Conservation (phyloP, 2,329 filamentous ascomycete species). For the Fusarium sp. region DNA sequence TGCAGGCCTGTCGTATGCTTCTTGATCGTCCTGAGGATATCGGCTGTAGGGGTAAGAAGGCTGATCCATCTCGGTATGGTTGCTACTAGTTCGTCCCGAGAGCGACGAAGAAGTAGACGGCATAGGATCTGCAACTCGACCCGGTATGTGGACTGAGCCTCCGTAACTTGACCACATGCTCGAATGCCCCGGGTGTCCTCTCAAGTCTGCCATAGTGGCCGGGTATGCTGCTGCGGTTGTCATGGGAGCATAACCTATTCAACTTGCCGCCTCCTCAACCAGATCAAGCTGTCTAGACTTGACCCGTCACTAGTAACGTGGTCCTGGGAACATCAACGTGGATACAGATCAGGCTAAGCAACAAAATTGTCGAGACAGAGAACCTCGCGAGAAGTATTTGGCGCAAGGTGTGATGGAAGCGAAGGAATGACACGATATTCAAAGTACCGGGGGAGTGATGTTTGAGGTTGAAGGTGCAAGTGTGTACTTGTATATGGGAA, state of each 20-base stretch:
- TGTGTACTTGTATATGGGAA: constrained; percentile 60
- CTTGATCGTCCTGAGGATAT: constrained; percentile 65
- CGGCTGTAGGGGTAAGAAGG: constrained; percentile 63
- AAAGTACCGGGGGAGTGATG: constrained; percentile 37
- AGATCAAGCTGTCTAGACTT: constrained; percentile 38
- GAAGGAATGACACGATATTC: constrained; percentile 28
- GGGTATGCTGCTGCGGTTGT: constrained; percentile 70
- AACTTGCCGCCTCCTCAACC: constrained; percentile 39
- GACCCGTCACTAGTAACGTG: constrained; percentile 39
- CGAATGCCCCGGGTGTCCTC: constrained; percentile 67
- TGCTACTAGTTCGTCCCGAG: constrained; percentile 61
- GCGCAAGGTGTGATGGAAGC: constrained; percentile 25
- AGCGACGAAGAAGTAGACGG: constrained; percentile 60
- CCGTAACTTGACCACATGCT: constrained; percentile 70
- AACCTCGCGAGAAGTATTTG: constrained; percentile 25
- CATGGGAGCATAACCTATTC: constrained; percentile 65
- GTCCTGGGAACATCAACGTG: constrained; percentile 38
- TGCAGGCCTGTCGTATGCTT: constrained; percentile 65
- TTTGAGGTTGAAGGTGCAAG: constrained; percentile 56
- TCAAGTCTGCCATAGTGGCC: constrained; percentile 72
- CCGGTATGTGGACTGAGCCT: constrained; percentile 64
- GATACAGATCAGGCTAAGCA: constrained; percentile 16
- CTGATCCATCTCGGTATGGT: constrained; percentile 62
- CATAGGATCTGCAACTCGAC: constrained; percentile 62
- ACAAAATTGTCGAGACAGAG: constrained; percentile 13